Evolutionary conservation across 805 yeast genomes (phyloP).

Genomic region (Metschnikowia shivogae): DNA sequence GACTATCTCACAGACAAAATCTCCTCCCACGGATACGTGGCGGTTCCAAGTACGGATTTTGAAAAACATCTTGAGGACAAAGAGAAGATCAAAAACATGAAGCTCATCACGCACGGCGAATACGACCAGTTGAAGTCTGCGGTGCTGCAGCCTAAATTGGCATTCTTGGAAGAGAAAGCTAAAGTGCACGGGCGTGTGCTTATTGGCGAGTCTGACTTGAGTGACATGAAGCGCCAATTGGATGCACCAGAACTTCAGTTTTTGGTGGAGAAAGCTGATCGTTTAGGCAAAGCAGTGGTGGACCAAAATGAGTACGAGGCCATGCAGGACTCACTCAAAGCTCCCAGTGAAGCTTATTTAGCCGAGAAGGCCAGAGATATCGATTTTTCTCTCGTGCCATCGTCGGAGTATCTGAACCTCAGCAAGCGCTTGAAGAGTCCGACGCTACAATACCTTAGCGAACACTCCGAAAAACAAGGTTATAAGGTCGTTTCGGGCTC

Average conservation of each 20-base stretch:
- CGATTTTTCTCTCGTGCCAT: conserved; percentile 6
- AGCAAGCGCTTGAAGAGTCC: conserved; percentile 9
- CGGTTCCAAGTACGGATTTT: conserved; percentile 18
- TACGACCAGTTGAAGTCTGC: conserved; percentile 13
- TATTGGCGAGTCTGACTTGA: conserved; percentile 13
- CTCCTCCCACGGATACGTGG: conserved; percentile 16
- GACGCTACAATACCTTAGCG: conserved; percentile 9
- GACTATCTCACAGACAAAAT: conserved; percentile 16
- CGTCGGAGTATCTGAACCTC: conserved; percentile 8
- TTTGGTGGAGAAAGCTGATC: conserved; percentile 14
- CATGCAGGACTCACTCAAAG: conserved; percentile 5
- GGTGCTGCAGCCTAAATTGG: conserved; percentile 10
- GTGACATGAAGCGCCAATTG: conserved; percentile 16
- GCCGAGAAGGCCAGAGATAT: conserved; percentile 7
- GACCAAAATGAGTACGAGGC: conserved; percentile 9
- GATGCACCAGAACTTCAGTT: conserved; percentile 12
- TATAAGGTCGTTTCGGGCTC: conserved; percentile 3
- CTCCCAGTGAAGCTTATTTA: conserved; percentile 9
- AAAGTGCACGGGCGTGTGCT: conserved; percentile 9
- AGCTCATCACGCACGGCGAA: conserved; percentile 18
- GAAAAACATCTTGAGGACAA: conserved; percentile 25
- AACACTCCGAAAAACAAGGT: conserved; percentile 5
- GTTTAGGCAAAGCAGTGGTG: conserved; percentile 7
- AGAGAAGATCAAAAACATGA: conserved; percentile 25
- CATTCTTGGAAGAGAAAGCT: conserved; percentile 17